A percentile compares a stretch with the other conserved stretches of the same genome.
These are phyloP conservation scores for Hevea brasiliensis DNA, from an alignment of 345 rosid species.

Conservation along the genomic window DNA sequence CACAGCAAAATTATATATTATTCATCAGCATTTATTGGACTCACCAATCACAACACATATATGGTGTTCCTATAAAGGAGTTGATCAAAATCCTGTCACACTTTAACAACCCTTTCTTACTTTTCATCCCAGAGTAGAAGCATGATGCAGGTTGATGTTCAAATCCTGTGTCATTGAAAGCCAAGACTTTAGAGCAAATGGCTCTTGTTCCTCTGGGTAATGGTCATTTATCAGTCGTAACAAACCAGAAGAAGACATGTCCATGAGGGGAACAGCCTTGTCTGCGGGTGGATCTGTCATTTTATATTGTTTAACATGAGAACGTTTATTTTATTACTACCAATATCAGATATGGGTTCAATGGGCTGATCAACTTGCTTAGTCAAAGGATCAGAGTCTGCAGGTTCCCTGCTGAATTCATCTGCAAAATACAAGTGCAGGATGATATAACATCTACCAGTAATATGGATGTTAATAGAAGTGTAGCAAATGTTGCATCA, in stretches of 20 bases:
- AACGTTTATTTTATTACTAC: constrained; percentile 37
- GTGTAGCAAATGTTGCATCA: neutral
- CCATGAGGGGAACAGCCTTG: constrained; percentile 5
- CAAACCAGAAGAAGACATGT: neutral
- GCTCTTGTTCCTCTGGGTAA: too few species aligned
- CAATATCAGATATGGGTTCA: constrained; percentile 67
- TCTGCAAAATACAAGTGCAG: constrained; percentile 42
- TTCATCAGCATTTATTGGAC: too few species aligned
- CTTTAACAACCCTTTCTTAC: too few species aligned
- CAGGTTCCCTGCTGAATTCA: constrained; percentile 80
- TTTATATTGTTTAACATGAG: constrained; percentile 8
- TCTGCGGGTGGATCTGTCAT: neutral
- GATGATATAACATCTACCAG: neutral
- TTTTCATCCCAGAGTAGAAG: too few species aligned
- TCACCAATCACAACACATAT: too few species aligned
- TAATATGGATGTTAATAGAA: neutral
- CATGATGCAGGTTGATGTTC: too few species aligned
- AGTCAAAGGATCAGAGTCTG: neutral
- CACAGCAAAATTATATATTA: too few species aligned
- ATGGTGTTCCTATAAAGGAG: too few species aligned
- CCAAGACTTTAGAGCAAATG: too few species aligned
- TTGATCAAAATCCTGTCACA: too few species aligned
- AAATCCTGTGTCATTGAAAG: too few species aligned
- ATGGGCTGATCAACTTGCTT: constrained; percentile 11
- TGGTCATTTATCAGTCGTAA: neutral